A percentile compares a stretch with the other conserved stretches of the same genome.
phyloP scores from a whole-genome alignment of 768 basidiomycete species.

The Kwoniella heveanensis region DNA sequence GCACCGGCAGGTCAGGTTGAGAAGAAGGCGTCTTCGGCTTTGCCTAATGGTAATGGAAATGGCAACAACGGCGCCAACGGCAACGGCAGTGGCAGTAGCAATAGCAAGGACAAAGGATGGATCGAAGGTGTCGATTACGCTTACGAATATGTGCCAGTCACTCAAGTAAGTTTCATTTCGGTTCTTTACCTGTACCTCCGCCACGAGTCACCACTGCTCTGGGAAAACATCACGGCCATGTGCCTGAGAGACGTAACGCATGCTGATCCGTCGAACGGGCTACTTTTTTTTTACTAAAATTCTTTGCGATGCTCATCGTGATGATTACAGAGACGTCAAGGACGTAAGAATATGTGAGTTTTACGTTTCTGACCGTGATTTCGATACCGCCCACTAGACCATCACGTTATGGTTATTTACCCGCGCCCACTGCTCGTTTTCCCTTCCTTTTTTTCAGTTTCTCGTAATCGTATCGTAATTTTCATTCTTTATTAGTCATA shows the following conservation, averaged over 20 bases:
- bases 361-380: background rate
- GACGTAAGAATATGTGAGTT: constrained; percentile 50
- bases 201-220: background rate
- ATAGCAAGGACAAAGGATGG: constrained; percentile 22
- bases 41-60: background rate
- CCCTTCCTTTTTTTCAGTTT: constrained; percentile 4
- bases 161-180: constrained; percentile 38
- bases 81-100: constrained; percentile 1
- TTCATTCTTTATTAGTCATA: background rate
- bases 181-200: background rate
- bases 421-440: background rate
- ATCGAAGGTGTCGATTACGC: constrained; percentile 39
- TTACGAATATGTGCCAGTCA: constrained; percentile 47
- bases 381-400: too few relatives aligned
- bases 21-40: constrained; percentile 5
- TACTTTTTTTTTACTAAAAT: too few relatives aligned
- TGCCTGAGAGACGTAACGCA: background rate
- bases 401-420: background rate
- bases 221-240: background rate
- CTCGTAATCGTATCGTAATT: background rate
- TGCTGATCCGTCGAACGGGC: constrained; percentile 2
- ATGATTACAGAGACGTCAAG: constrained; percentile 28
- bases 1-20: constrained; percentile 20
- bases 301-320: too few relatives aligned
- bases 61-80: background rate